These are phyloP conservation scores for Lentinula guzmanii DNA, from an alignment of 768 basidiomycete species.

Conservation along the genomic window DNA sequence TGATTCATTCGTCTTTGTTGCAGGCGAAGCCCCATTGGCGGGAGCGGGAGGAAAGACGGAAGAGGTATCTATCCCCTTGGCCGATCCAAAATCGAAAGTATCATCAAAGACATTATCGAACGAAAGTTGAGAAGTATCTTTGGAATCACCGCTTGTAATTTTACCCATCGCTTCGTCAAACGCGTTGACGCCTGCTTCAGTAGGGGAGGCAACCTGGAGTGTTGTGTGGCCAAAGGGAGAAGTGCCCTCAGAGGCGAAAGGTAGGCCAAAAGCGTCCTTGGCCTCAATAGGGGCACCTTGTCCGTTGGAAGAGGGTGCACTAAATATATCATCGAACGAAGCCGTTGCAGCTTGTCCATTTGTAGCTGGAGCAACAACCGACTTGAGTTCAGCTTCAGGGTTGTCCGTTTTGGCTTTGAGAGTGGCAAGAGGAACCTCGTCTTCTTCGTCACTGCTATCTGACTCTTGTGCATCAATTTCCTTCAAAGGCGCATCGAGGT, in stretches of 20 bases:
- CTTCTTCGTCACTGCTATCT: conserved; percentile 42
- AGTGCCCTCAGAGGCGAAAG: neutral
- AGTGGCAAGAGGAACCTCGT: conserved; percentile 32
- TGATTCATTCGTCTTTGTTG: conserved; percentile 6
- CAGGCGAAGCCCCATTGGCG: conserved; percentile 18
- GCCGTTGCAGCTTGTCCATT: conserved; percentile 8
- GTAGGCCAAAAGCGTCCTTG: conserved; percentile 16
- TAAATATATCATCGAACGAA: conserved; percentile 55
- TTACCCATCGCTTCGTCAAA: conserved; percentile 75
- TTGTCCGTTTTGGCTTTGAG: conserved; percentile 13
- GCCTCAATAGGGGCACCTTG: conserved; percentile 17
- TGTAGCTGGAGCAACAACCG: conserved; percentile 12
- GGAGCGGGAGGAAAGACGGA: conserved; percentile 23
- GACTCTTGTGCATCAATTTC: conserved; percentile 45
- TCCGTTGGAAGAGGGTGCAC: conserved; percentile 18
- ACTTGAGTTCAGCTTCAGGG: conserved; percentile 10
- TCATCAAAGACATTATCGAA: conserved; percentile 63
- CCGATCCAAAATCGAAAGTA: conserved; percentile 53
- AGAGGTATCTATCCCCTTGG: conserved; percentile 18
- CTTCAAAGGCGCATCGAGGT: conserved; percentile 45
- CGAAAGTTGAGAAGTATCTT: conserved; percentile 40
- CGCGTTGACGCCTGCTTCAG: conserved; percentile 49
- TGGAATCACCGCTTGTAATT: conserved; percentile 30
- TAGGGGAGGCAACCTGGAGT: conserved; percentile 11
- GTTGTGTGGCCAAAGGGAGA: conserved; percentile 10